Conservation (phyloP, 1,284 basidiomycete genomes). For the Melampsora americana region DNA sequence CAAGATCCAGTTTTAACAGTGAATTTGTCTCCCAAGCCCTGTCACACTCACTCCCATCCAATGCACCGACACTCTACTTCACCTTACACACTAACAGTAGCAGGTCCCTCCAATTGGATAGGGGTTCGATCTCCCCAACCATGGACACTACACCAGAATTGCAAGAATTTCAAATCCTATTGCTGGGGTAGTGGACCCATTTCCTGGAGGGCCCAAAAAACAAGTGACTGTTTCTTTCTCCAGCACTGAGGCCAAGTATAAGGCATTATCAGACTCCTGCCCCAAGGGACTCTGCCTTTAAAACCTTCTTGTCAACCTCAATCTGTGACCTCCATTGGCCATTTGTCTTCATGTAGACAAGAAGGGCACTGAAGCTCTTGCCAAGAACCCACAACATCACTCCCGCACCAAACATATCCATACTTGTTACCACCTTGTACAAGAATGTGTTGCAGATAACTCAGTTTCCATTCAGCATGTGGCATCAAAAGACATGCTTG, state of each 20-base stretch:
- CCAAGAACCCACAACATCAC: not conserved
- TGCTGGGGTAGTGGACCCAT: not conserved
- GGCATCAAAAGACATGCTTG: not conserved
- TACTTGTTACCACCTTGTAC: not conserved
- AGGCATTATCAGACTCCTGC: not conserved
- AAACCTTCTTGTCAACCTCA: not conserved
- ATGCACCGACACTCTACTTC: no score
- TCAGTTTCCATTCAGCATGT: not conserved
- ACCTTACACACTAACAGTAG: no score
- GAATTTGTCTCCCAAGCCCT: no score
- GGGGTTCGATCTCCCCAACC: no score
- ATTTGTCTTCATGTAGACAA: not conserved
- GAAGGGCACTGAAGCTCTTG: not conserved
- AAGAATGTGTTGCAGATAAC: not conserved
- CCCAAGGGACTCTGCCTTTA: not conserved
- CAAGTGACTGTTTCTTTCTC: not conserved
- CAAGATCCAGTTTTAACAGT: no score
- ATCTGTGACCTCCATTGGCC: not conserved
- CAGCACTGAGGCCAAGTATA: conserved; percentile 7
- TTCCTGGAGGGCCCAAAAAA: not conserved
- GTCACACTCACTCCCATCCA: no score
- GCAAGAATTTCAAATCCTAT: no score
- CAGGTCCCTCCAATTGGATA: no score
- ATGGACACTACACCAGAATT: no score
- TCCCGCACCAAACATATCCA: not conserved